Conservation (phyloP, 192 early-diverging fungal species). For the Backusella westeae region DNA sequence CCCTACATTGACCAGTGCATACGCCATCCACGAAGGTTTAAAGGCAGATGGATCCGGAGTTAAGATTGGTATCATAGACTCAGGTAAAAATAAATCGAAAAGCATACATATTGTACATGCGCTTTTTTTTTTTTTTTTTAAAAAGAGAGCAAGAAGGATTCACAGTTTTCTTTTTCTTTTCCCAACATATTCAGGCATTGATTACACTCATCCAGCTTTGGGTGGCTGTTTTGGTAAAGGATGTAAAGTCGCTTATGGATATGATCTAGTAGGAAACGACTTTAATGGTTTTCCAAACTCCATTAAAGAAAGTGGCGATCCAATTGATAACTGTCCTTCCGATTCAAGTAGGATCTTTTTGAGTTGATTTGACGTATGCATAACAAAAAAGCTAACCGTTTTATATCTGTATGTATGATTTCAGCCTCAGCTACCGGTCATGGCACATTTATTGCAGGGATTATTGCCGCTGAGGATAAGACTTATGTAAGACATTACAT, state of each 20-base stretch:
- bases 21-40: slow-evolving; percentile 41
- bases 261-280: slow-evolving; percentile 63
- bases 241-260: slow-evolving; percentile 60
- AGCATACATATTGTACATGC: background rate
- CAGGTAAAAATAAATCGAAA: slow-evolving; percentile 35
- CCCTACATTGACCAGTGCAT: slow-evolving; percentile 51
- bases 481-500: slow-evolving; percentile 13
- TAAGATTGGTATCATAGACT: slow-evolving; percentile 66
- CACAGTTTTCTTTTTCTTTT: background rate
- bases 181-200: slow-evolving; percentile 31
- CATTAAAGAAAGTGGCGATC: slow-evolving; percentile 39
- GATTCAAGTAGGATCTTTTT: slow-evolving; percentile 14
- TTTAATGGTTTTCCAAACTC: slow-evolving; percentile 33
- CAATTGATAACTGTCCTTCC: slow-evolving; percentile 46
- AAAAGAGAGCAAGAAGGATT: background rate
- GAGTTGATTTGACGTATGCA: background rate
- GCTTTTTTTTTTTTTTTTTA: background rate
- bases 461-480: slow-evolving; percentile 42
- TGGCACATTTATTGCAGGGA: slow-evolving; percentile 65
- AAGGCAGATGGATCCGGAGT: slow-evolving; percentile 55
- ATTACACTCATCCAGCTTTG: slow-evolving; percentile 61
- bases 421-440: slow-evolving; percentile 44
- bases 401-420: background rate
- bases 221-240: slow-evolving; percentile 61
- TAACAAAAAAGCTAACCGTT: background rate